Percentiles rank a stretch among this genome's conserved stretches.
Evolutionary conservation across 2,329 filamentous ascomycete genomes (phyloP).

Genomic region (Aspergillus puulaauensis): DNA sequence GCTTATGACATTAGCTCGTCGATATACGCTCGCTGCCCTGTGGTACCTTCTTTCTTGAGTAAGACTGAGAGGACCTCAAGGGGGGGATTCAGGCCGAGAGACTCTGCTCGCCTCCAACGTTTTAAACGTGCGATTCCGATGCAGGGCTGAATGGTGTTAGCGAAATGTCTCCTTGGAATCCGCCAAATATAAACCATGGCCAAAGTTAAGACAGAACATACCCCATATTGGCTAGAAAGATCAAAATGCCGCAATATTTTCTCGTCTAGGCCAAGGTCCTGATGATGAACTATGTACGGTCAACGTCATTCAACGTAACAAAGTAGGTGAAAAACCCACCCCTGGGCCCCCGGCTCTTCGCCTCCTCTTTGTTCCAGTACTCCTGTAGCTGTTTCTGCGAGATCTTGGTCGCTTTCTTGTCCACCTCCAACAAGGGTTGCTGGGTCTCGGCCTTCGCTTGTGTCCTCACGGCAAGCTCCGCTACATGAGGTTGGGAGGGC

Average conservation of each 20-base stretch:
- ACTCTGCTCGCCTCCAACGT: conserved; percentile 84
- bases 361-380: conserved; percentile 77
- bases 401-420: conserved; percentile 59
- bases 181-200: background rate
- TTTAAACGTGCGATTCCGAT: conserved; percentile 78
- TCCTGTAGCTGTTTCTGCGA: conserved; percentile 67
- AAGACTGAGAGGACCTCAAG: conserved; percentile 87
- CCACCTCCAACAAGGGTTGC: conserved; percentile 34
- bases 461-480: conserved; percentile 41
- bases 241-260: conserved; percentile 92
- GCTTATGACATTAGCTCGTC: conserved; percentile 38
- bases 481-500: conserved; percentile 30
- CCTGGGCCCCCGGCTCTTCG: conserved; percentile 63
- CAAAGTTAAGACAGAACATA: conserved; percentile 55
- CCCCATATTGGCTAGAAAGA: conserved; percentile 85
- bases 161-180: background rate
- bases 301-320: background rate
- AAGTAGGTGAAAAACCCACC: conserved; percentile 32
- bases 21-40: conserved; percentile 65
- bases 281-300: conserved; percentile 65
- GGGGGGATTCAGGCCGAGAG: conserved; percentile 80
- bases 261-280: conserved; percentile 69
- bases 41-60: conserved; percentile 57
- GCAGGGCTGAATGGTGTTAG: conserved; percentile 64
- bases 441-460: conserved; percentile 49